Evolutionary conservation across 2,329 filamentous ascomycete genomes (phyloP).

Genomic region (Hypomyces rosellus): DNA sequence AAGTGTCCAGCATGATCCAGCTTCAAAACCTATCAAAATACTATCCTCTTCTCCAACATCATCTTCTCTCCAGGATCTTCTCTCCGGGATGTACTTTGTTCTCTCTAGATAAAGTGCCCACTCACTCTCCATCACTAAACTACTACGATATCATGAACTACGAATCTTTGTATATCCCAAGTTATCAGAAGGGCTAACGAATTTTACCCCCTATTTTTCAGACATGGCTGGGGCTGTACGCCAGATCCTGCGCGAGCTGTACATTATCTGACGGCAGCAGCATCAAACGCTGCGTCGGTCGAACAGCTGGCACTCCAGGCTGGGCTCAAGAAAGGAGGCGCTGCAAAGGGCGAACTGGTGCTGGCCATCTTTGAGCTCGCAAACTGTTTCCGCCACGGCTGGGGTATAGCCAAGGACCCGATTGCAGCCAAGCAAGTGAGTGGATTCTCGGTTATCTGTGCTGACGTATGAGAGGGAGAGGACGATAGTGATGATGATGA

Average conservation of each 20-base stretch:
- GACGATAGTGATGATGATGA: constrained; percentile 33
- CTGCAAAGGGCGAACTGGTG: constrained; percentile 91
- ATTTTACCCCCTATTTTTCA: constrained; percentile 26
- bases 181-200: background rate
- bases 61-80: too few species aligned
- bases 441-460: constrained; percentile 9
- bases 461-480: too few species aligned
- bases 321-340: constrained; percentile 86
- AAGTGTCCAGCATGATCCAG: constrained; percentile 1
- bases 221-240: constrained; percentile 87
- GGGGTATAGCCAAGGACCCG: constrained; percentile 83
- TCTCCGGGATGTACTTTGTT: too few species aligned
- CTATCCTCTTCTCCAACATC: too few species aligned
- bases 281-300: constrained; percentile 80
- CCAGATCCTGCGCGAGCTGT: constrained; percentile 69
- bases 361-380: constrained; percentile 93
- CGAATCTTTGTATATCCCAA: background rate
- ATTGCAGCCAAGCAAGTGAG: constrained; percentile 70
- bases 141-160: background rate
- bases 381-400: constrained; percentile 89
- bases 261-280: constrained; percentile 79
- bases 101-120: too few species aligned
- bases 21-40: too few species aligned
- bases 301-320: constrained; percentile 80
- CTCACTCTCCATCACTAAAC: too few species aligned